Conservation (phyloP, 345 rosid species). For the Capsella bursapastoris region DNA sequence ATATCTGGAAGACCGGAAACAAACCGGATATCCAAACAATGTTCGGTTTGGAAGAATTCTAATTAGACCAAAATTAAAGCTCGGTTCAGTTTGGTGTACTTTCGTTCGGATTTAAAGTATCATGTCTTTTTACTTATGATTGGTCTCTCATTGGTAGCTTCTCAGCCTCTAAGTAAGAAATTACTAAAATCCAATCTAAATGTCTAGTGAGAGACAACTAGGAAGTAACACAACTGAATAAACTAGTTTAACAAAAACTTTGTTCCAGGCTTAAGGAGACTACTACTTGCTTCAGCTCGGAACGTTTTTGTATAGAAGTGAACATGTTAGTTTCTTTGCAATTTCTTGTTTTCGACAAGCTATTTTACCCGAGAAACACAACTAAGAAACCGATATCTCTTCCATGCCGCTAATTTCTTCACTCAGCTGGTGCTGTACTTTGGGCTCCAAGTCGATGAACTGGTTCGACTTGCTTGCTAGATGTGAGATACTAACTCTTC, state of each 20-base stretch:
- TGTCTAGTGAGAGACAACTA: too few species aligned
- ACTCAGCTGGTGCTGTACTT: slow-evolving; percentile 49
- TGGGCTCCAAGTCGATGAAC: slow-evolving; percentile 95
- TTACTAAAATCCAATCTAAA: background rate
- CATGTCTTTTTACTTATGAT: background rate
- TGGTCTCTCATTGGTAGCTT: background rate
- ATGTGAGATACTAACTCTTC: slow-evolving; percentile 96
- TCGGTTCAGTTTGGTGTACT: too few species aligned
- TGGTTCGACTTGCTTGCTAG: slow-evolving; percentile 96
- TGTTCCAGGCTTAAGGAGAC: too few species aligned
- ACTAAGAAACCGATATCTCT: slow-evolving; percentile 60
- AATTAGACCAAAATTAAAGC: too few species aligned
- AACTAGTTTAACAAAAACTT: background rate
- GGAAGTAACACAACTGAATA: background rate
- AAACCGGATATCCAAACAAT: too few species aligned
- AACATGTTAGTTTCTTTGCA: too few species aligned
- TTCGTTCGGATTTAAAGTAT: too few species aligned
- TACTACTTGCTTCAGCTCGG: too few species aligned
- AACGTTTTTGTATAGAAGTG: too few species aligned
- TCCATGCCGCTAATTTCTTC: slow-evolving; percentile 64
- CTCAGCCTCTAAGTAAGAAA: background rate
- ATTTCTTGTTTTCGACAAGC: slow-evolving; percentile 18
- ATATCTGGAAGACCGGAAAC: too few species aligned
- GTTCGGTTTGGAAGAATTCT: too few species aligned
- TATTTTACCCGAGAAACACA: background rate